Conservation (phyloP, 345 rosid genomes). For the Dipteronia dyeriana region DNA sequence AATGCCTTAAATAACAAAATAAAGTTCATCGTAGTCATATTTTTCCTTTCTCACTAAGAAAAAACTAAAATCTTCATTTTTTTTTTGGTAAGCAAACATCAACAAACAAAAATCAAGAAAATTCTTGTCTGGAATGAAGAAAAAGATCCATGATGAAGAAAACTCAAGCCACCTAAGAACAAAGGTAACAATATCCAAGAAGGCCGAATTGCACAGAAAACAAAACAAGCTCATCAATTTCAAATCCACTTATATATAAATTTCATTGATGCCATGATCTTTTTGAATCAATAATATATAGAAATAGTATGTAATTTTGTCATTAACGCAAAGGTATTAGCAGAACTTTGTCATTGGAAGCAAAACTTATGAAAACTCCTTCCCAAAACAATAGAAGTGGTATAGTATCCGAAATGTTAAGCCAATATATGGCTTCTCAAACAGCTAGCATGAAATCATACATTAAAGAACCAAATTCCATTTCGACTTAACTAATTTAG, state of each 20-base stretch:
- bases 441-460: neutral
- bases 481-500: neutral
- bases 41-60: neutral
- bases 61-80: constrained; percentile 4
- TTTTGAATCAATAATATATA: constrained; percentile 3
- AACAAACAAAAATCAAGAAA: neutral
- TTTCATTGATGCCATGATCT: neutral
- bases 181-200: neutral
- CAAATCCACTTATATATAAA: neutral
- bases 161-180: neutral
- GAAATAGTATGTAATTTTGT: neutral
- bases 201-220: neutral
- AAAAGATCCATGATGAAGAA: neutral
- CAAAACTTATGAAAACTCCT: neutral
- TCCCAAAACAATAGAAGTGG: neutral
- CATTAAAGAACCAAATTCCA: neutral
- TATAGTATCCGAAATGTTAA: neutral
- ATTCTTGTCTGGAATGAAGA: neutral
- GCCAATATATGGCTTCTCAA: neutral
- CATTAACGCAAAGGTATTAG: neutral
- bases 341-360: neutral
- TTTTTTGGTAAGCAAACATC: neutral
- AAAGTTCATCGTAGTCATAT: neutral
- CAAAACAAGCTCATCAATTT: neutral
- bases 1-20: neutral